Percentiles rank a stretch among this genome's conserved stretches.
Evolutionary conservation across 129 eudicot genomes (phyloP).

Genomic region (Lonicera japonica): DNA sequence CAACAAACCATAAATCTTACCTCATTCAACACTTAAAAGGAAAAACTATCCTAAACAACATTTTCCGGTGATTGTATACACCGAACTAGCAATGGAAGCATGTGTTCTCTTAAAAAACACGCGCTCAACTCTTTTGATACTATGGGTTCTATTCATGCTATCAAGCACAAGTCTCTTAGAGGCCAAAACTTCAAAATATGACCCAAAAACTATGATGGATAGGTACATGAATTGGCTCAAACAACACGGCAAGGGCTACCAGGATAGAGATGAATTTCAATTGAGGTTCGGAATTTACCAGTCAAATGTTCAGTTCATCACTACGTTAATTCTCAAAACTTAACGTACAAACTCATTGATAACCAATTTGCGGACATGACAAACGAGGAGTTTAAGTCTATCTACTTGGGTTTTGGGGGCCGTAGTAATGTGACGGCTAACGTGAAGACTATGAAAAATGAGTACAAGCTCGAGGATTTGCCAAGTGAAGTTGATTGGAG

Average conservation of each 20-base stretch:
- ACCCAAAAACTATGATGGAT: slow-evolving; percentile 11
- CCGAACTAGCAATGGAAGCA: not conserved
- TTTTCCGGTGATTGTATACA: not conserved
- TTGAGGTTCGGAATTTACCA: slow-evolving; percentile 4
- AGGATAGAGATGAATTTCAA: not conserved
- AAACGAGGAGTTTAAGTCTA: slow-evolving; percentile 27
- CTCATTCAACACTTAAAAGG: too few species aligned
- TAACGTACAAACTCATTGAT: not conserved
- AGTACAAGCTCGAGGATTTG: not conserved
- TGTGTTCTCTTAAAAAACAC: not conserved
- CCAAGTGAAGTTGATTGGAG: slow-evolving; percentile 47
- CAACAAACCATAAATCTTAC: too few species aligned
- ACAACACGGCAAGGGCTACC: not conserved
- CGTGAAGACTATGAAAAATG: not conserved
- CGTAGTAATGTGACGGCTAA: not conserved
- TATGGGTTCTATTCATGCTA: not conserved
- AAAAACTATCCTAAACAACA: too few species aligned
- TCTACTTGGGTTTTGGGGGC: slow-evolving; percentile 38
- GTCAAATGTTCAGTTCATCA: slow-evolving; percentile 7
- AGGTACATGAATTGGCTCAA: slow-evolving; percentile 40
- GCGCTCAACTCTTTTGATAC: not conserved
- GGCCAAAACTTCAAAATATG: slow-evolving; percentile 4
- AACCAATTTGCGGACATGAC: slow-evolving; percentile 12
- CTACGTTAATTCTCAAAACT: slow-evolving; percentile 1
- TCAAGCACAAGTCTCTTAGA: slow-evolving; percentile 5